Percentiles rank a stretch among this genome's conserved stretches.
phyloP scores from a whole-genome alignment of 2,329 filamentous ascomycete genomes.

The Nigrospora oryzae region DNA sequence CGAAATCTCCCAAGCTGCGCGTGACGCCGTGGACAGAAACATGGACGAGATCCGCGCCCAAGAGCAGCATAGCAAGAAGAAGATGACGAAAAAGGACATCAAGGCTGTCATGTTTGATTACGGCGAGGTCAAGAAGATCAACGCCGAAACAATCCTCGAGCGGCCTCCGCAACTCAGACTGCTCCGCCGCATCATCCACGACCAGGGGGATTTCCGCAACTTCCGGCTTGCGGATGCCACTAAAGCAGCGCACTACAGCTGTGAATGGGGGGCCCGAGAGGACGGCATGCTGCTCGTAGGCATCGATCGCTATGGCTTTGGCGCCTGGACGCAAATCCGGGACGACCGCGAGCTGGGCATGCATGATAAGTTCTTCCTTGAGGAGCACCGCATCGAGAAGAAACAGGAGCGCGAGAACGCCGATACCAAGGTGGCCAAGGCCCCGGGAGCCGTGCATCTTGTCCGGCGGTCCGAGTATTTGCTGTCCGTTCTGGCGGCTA shows the following conservation, averaged over 20 bases:
- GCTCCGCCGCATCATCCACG: slow-evolving; percentile 64
- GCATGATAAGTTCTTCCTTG: slow-evolving; percentile 85
- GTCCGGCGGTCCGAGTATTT: slow-evolving; percentile 93
- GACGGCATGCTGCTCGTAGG: slow-evolving; percentile 96
- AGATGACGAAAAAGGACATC: slow-evolving; percentile 90
- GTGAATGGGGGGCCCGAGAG: slow-evolving; percentile 84
- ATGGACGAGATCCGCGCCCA: slow-evolving; percentile 68
- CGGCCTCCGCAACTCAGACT: slow-evolving; percentile 83
- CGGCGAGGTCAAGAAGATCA: slow-evolving; percentile 85
- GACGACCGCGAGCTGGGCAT: slow-evolving; percentile 84
- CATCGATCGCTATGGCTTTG: slow-evolving; percentile 88
- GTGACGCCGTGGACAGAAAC: slow-evolving; percentile 55
- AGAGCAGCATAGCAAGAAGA: slow-evolving; percentile 74
- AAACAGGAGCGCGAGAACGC: slow-evolving; percentile 83
- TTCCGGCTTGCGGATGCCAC: slow-evolving; percentile 89
- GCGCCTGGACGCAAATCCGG: slow-evolving; percentile 89
- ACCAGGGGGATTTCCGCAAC: slow-evolving; percentile 59
- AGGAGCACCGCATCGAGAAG: slow-evolving; percentile 96
- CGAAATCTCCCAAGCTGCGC: slow-evolving; percentile 57
- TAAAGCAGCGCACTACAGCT: slow-evolving; percentile 86
- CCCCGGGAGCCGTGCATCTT: slow-evolving; percentile 93
- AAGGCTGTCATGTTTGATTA: slow-evolving; percentile 96
- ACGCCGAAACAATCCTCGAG: slow-evolving; percentile 90
- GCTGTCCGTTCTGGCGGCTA: slow-evolving; percentile 81
- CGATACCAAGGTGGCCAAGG: slow-evolving; percentile 76